Evolutionary conservation across 495 filamentous ascomycete genomes (phyloP), one percentile per base, ranked within the genome.

Genomic region (Ramalina intermedia): DNA sequence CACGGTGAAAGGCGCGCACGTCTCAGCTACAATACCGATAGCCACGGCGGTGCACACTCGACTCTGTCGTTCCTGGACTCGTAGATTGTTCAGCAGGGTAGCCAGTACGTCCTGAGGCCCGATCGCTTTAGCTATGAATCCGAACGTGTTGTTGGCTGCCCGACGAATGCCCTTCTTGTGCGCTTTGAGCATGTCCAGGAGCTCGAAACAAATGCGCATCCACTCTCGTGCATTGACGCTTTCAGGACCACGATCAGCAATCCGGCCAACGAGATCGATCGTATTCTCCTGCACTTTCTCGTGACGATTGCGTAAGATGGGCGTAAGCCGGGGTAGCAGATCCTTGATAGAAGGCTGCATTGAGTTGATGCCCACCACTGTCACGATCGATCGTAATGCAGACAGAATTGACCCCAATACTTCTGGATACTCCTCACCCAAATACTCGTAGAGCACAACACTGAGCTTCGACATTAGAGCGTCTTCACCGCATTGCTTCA

Each of bases 271-370:
- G 4, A 99, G 73, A 61, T 99, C 93, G 58, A 99, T 96, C n/a
- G 91, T 95, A 66, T 99, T 99, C 57, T 99, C 93, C 63, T 99
- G 93, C 37, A 99, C 93, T 66, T 99, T 99, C 63, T 99, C 93
- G 71, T 99, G 93, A 42, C 93, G 85, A 67, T 99, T 99, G 47
- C 93, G 86, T 41, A 99, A 73, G 59, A 98, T 98, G 14, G 91
- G 91, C 1, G 91, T 96, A 20, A 99, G 79, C 24, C 93, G 86
- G 9, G 93, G 93, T 4, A 99, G 79, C 7, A 99, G 77, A 59
- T 99, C 93, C 54, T 87, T 85, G 63, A 99, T 96, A n/a, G 93
- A 89, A 11, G 93, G 93, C 51, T 96, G 87, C 93, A 99, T 96
- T 65, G 87, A 85, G 63, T 82, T 85, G 74, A 99, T 95, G 67